Evolutionary conservation across 2,329 filamentous ascomycete genomes (phyloP).

Genomic region (Trichoderma atrobrunneum): DNA sequence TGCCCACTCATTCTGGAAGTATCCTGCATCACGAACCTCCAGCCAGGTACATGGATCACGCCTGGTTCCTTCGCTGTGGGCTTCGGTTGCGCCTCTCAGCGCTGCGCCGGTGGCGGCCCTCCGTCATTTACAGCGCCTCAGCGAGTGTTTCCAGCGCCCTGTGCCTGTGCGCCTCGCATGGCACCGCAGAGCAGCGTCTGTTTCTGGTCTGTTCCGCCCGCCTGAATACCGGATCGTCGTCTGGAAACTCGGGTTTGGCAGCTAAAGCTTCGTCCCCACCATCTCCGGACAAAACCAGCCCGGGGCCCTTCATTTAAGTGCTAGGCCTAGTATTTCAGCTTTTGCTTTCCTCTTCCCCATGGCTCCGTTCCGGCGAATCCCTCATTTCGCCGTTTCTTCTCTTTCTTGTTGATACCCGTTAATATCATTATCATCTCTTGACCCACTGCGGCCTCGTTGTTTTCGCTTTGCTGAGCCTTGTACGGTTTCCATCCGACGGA

Average conservation of each 20-base stretch:
- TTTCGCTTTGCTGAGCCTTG: not conserved
- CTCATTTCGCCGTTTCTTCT: slow-evolving; percentile 8
- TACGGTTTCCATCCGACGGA: not conserved
- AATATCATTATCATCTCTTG: not conserved
- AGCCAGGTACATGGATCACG: slow-evolving; percentile 1
- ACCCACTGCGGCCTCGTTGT: slow-evolving; percentile 1
- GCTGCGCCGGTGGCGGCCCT: slow-evolving; percentile 7
- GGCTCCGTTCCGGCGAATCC: slow-evolving; percentile 9
- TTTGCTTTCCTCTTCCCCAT: not conserved
- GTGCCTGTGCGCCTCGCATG: not conserved
- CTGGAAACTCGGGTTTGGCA: slow-evolving; percentile 14
- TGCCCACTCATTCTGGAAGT: slow-evolving; percentile 1
- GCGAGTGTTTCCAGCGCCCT: not conserved
- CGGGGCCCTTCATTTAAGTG: slow-evolving; percentile 1
- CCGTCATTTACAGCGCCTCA: slow-evolving; percentile 1
- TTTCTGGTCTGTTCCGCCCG: not conserved
- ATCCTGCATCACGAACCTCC: not conserved
- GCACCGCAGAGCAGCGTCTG: not conserved
- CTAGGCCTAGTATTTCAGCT: slow-evolving; percentile 5
- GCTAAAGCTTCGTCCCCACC: slow-evolving; percentile 15
- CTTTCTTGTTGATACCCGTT: slow-evolving; percentile 1
- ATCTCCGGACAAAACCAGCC: slow-evolving; percentile 11
- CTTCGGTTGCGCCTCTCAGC: slow-evolving; percentile 1
- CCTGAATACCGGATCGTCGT: slow-evolving; percentile 18
- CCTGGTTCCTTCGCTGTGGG: not conserved